Percentiles rank a stretch among this genome's conserved stretches.
phyloP scores from a whole-genome alignment of 2,329 filamentous ascomycete species.

The Penicillium sp. region DNA sequence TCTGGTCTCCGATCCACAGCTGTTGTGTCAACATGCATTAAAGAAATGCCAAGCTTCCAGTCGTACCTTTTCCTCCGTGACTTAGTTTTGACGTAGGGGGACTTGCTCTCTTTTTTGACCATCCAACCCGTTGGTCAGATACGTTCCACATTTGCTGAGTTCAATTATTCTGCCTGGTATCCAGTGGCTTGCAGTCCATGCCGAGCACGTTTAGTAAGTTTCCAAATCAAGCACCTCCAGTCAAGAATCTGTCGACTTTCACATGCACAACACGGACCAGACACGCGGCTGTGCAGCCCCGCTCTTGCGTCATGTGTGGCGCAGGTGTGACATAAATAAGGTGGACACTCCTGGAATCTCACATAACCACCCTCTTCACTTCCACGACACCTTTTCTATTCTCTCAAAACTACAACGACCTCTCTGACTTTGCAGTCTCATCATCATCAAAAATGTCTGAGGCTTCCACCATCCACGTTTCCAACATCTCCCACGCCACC shows the following conservation, averaged over 20 bases:
- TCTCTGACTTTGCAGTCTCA: constrained; percentile 2
- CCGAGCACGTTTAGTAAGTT: too few species aligned
- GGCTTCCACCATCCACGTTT: constrained; percentile 70
- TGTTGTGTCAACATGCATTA: too few species aligned
- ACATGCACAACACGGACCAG: not conserved
- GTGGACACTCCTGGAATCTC: constrained; percentile 10
- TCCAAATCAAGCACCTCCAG: not conserved
- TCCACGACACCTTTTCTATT: not conserved
- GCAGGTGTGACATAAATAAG: constrained; percentile 14
- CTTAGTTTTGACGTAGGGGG: too few species aligned
- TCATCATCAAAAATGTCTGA: constrained; percentile 44
- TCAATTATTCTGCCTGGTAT: not conserved
- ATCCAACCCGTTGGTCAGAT: too few species aligned
- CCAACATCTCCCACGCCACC: constrained; percentile 77
- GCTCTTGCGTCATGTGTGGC: constrained; percentile 33
- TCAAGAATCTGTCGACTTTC: not conserved
- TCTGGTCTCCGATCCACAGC: too few species aligned
- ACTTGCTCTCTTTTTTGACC: too few species aligned
- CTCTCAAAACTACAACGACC: not conserved
- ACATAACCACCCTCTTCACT: not conserved
- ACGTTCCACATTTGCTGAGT: not conserved
- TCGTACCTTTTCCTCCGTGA: too few species aligned
- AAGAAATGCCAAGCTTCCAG: too few species aligned
- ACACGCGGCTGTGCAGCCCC: constrained; percentile 26
- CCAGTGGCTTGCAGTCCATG: too few species aligned